phyloP scores from a whole-genome alignment of 768 basidiomycete genomes.

The Jaapia argillacea region DNA sequence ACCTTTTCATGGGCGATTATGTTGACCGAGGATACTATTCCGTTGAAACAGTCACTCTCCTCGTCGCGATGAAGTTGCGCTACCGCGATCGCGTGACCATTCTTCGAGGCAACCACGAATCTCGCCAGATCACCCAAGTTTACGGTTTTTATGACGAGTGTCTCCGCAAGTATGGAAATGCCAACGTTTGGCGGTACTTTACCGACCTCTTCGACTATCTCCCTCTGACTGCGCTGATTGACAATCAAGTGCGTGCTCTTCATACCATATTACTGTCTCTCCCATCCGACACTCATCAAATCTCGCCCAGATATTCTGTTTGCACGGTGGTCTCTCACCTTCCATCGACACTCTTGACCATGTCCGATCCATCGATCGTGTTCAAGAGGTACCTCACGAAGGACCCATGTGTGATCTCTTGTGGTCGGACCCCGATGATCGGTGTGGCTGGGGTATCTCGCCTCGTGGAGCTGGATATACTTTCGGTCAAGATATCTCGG shows the following conservation, averaged over 20 bases:
- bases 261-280: conserved; percentile 1
- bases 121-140: conserved; percentile 98
- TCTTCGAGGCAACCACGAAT: conserved; percentile 97
- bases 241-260: conserved; percentile 81
- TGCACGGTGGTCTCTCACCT: conserved; percentile 95
- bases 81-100: conserved; percentile 98
- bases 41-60: conserved; percentile 95
- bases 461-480: conserved; percentile 98
- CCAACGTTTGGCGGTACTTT: conserved; percentile 99
- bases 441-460: conserved; percentile 98
- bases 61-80: conserved; percentile 94
- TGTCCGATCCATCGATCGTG: conserved; percentile 95
- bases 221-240: conserved; percentile 94
- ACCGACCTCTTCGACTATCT: conserved; percentile 98
- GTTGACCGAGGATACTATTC: conserved; percentile 99
- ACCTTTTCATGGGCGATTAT: conserved; percentile 99
- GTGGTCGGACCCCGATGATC: conserved; percentile 99
- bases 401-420: conserved; percentile 99
- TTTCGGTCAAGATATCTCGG: conserved; percentile 97
- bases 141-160: conserved; percentile 99
- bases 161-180: conserved; percentile 98
- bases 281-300: conserved; percentile 1
- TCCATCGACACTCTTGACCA: conserved; percentile 99
- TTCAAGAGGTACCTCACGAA: conserved; percentile 99
- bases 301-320: conserved; percentile 81